These are phyloP conservation scores for Ganoderma leucocontextum DNA, from an alignment of 1,284 basidiomycete genomes.

Conservation along the genomic window DNA sequence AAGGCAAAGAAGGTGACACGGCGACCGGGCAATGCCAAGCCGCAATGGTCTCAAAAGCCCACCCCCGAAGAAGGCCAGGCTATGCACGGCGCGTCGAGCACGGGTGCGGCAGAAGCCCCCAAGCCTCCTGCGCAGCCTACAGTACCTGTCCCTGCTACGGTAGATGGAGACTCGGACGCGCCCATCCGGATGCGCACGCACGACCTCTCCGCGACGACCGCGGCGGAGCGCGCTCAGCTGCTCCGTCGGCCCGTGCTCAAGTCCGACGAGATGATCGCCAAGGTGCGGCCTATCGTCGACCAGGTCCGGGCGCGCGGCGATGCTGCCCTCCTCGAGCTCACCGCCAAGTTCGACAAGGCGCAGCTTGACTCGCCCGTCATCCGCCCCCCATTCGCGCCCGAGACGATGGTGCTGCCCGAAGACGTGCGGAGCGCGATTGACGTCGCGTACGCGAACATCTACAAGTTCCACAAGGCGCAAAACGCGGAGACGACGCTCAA, in stretches of 20 bases:
- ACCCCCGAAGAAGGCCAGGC: conserved; percentile 38
- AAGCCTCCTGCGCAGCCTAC: conserved; percentile 20
- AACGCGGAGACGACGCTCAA: conserved; percentile 74
- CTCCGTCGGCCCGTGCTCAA: conserved; percentile 92
- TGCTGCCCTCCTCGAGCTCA: conserved; percentile 86
- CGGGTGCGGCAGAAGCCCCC: conserved; percentile 37
- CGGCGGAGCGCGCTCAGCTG: conserved; percentile 70
- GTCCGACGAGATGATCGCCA: conserved; percentile 94
- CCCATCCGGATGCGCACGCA: conserved; percentile 83
- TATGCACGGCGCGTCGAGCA: conserved; percentile 21
- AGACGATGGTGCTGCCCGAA: conserved; percentile 66
- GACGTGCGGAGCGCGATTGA: conserved; percentile 88
- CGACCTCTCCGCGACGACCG: conserved; percentile 62
- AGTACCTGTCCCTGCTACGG: conserved; percentile 36
- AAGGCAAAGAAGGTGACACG: conserved; percentile 92
- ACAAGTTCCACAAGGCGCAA: conserved; percentile 91
- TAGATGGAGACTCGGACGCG: conserved; percentile 41
- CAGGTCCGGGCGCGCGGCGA: conserved; percentile 89
- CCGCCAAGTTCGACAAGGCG: conserved; percentile 92
- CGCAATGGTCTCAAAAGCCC: conserved; percentile 69
- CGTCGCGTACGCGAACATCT: conserved; percentile 91
- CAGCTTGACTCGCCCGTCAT: conserved; percentile 69
- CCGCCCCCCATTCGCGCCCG: conserved; percentile 71
- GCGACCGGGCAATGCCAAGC: conserved; percentile 93
- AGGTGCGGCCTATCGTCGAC: conserved; percentile 95